Conservation (phyloP, 2,329 filamentous ascomycete species). For the Calonectria crousiana region DNA sequence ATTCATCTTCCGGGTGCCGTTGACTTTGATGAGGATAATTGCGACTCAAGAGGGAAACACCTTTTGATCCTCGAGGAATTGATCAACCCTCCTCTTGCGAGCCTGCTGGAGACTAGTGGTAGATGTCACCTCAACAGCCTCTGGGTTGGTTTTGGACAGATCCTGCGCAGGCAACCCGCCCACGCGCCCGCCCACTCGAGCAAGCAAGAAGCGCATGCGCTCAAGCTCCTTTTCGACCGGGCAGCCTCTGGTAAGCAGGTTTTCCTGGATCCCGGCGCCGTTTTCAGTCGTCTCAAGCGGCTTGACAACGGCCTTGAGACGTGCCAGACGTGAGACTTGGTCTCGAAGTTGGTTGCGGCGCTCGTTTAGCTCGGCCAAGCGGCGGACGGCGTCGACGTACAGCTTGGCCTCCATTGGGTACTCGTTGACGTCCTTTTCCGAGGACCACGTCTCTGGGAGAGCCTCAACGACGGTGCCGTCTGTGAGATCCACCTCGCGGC, state of each 20-base stretch:
- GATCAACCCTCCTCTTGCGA: constrained; percentile 42
- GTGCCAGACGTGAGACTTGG: constrained; percentile 60
- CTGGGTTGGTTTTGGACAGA: neutral
- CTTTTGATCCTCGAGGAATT: constrained; percentile 41
- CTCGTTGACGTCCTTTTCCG: constrained; percentile 50
- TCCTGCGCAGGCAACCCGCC: constrained; percentile 33
- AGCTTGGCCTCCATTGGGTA: constrained; percentile 61
- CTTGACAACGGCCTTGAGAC: constrained; percentile 63
- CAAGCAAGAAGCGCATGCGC: constrained; percentile 73
- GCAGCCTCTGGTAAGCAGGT: constrained; percentile 74
- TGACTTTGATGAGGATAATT: neutral
- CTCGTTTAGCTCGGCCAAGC: constrained; percentile 62
- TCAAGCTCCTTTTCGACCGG: constrained; percentile 75
- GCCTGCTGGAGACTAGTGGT: constrained; percentile 26
- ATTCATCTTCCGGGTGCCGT: neutral
- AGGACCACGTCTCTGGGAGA: constrained; percentile 62
- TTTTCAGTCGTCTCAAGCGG: constrained; percentile 50
- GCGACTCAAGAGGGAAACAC: constrained; percentile 39
- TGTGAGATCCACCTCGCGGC: constrained; percentile 58
- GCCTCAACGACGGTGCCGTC: constrained; percentile 57
- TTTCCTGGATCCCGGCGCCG: constrained; percentile 68
- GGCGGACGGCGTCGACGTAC: constrained; percentile 63
- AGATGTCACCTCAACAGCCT: constrained; percentile 26
- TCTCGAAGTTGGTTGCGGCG: constrained; percentile 50
- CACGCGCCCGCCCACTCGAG: constrained; percentile 69